Evolutionary conservation across 176 grass and related monocot species (phyloP).

Genomic region (Cymbopogon citratus): DNA sequence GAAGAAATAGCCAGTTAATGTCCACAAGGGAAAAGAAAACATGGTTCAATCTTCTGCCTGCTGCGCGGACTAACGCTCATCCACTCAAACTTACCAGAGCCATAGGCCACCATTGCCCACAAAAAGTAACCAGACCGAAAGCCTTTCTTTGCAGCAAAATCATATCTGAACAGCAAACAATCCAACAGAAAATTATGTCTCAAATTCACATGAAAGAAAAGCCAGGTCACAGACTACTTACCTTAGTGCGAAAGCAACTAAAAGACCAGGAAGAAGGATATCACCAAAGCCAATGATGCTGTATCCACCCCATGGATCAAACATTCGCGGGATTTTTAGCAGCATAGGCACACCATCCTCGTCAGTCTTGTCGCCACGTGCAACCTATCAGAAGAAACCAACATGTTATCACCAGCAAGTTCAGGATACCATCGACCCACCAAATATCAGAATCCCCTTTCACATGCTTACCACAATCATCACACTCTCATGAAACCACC

Average conservation of each 20-base stretch:
- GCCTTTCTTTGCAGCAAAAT: conserved; percentile 81
- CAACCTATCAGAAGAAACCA: conserved; percentile 46
- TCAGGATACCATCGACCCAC: neutral
- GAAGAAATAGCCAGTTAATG: neutral
- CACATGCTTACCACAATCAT: conserved; percentile 84
- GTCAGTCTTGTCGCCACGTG: conserved; percentile 79
- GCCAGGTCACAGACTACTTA: neutral
- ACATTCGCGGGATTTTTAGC: conserved; percentile 90
- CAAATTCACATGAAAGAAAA: neutral
- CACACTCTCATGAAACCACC: conserved; percentile 93
- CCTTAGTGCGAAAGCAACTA: conserved; percentile 88
- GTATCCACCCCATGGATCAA: conserved; percentile 96
- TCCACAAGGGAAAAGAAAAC: neutral
- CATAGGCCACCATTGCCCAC: conserved; percentile 89
- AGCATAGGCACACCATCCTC: conserved; percentile 98
- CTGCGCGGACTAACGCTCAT: neutral
- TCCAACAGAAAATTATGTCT: neutral
- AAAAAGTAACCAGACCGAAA: conserved; percentile 82
- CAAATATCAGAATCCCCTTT: neutral
- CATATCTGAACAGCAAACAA: conserved; percentile 55
- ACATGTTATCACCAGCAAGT: conserved; percentile 11
- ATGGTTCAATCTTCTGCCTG: neutral
- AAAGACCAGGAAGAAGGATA: conserved; percentile 87
- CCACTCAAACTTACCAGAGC: conserved; percentile 60
- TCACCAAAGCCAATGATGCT: conserved; percentile 96